Evolutionary conservation across 352 stramenopile genomes (phyloP), one percentile per base, ranked within the genome.

Genomic region (Globisporangium acanthophoron): DNA sequence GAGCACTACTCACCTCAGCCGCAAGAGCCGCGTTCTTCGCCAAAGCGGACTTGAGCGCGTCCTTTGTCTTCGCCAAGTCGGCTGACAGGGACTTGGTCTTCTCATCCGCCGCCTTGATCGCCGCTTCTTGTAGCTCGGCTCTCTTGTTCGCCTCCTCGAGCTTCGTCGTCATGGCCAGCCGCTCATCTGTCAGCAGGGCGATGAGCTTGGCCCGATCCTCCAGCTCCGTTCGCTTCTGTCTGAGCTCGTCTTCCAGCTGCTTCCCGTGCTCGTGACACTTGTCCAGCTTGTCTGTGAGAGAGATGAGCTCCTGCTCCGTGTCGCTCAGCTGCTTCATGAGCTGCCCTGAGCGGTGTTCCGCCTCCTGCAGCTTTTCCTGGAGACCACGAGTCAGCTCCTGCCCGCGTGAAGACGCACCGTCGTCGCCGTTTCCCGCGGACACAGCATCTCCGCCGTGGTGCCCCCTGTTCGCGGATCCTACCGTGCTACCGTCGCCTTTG

Each of bases 311-410:
- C 5, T 40, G 20, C 33, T 63, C 58, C 2, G 41, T 35, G 15
- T 63, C 58, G 12, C 31, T 51, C 15, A 63, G 31, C 31, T 59
- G 46, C 45, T 48, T 52, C 21, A 37, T 33, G 11, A 62, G 27
- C n/a, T 44, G 48, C 27, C 35, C 48, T 18, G 35, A 43, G 18
- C 43, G 39, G 11, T 16, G 8, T 27, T 39, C 16, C 16, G 18
- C 15, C n/a, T 39, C 31, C 29, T 35, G 27, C 35, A 35, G 51
- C n/a, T 35, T n/a, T 18, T 43, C 8, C 16, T 48, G 18, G 18
- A 48, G 16, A 6, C 27, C 37, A 4, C 37, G 37, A 12, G 4
- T 43, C 37, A 43, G 11, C 37, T 43, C 37, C 12, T 43, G 37
- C 4, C 11, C 0, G 12, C 12, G 37, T 13, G 37, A 43, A 43